A percentile compares a stretch with the other conserved stretches of the same genome.
Conservation (phyloP, 2,329 filamentous ascomycete species). For the Ceratocystis ficicola region DNA sequence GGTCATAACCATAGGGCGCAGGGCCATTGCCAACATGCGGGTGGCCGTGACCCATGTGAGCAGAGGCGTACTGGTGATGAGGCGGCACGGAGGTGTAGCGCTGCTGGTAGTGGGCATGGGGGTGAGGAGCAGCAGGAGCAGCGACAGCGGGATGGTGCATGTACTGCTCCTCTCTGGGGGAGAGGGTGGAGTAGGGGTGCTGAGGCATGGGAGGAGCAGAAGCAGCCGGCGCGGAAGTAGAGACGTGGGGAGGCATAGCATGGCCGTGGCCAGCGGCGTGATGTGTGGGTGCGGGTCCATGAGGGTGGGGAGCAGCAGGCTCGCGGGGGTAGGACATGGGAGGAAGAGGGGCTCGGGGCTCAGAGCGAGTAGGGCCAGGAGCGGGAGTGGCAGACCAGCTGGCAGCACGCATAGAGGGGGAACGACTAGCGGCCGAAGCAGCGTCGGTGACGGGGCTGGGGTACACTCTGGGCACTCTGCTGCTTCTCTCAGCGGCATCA, state of each 20-base stretch:
- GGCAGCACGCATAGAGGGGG: constrained; percentile 13
- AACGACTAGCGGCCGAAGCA: constrained; percentile 14
- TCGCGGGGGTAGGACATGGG: constrained; percentile 15
- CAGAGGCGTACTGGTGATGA: constrained; percentile 33
- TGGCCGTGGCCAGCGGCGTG: neutral
- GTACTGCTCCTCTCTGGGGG: constrained; percentile 2
- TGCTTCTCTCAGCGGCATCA: constrained; percentile 31
- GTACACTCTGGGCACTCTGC: constrained; percentile 39
- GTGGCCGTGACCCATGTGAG: constrained; percentile 24
- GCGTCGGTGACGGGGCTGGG: constrained; percentile 27
- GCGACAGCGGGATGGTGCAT: constrained; percentile 25
- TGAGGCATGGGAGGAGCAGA: neutral
- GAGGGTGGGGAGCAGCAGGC: neutral
- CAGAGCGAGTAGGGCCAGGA: constrained; percentile 5
- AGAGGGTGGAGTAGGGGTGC: neutral
- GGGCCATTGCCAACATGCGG: constrained; percentile 29
- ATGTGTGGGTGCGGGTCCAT: neutral
- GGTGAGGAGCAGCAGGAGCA: constrained; percentile 29
- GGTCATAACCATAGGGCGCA: constrained; percentile 35
- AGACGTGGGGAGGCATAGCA: neutral
- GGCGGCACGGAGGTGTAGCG: constrained; percentile 12
- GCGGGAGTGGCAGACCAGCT: constrained; percentile 14
- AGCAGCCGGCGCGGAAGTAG: constrained; percentile 3
- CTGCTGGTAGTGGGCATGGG: constrained; percentile 18
- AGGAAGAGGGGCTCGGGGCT: constrained; percentile 10